Evolutionary conservation across 805 yeast species (phyloP).

Genomic region (Starmerella stellata): DNA sequence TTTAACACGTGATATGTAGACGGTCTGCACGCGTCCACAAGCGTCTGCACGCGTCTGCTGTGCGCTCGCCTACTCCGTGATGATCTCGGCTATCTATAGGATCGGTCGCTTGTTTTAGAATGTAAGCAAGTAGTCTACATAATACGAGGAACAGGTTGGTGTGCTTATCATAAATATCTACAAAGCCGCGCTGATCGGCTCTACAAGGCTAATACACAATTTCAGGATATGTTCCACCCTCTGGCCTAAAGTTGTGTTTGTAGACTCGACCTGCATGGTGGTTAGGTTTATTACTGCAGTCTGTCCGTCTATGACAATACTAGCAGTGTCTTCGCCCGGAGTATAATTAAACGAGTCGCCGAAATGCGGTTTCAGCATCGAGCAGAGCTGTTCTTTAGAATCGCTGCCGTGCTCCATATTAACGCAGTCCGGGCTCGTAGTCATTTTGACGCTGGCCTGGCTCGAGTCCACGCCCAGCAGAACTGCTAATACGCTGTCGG

Average conservation of each 20-base stretch:
- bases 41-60: too few relatives aligned
- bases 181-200: slow-evolving; percentile 37
- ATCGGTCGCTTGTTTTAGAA: too few relatives aligned
- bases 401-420: slow-evolving; percentile 23
- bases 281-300: slow-evolving; percentile 52
- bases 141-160: too few relatives aligned
- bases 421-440: slow-evolving; percentile 31
- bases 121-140: too few relatives aligned
- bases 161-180: too few relatives aligned
- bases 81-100: too few relatives aligned
- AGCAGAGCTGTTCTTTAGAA: slow-evolving; percentile 37
- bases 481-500: slow-evolving; percentile 84
- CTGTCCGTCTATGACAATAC: slow-evolving; percentile 53
- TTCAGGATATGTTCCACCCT: slow-evolving; percentile 66
- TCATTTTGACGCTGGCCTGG: slow-evolving; percentile 81
- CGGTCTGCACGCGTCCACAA: too few relatives aligned
- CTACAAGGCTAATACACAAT: slow-evolving; percentile 62
- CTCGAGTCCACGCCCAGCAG: slow-evolving; percentile 81
- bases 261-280: slow-evolving; percentile 50
- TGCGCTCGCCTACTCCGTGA: too few relatives aligned
- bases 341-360: slow-evolving; percentile 45
- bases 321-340: slow-evolving; percentile 29
- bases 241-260: slow-evolving; percentile 57
- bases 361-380: slow-evolving; percentile 65
- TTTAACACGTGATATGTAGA: too few relatives aligned